Base-by-base conservation (phyloP, 805 yeast genomes). In the Yarrowia phangngaensis region DNA sequence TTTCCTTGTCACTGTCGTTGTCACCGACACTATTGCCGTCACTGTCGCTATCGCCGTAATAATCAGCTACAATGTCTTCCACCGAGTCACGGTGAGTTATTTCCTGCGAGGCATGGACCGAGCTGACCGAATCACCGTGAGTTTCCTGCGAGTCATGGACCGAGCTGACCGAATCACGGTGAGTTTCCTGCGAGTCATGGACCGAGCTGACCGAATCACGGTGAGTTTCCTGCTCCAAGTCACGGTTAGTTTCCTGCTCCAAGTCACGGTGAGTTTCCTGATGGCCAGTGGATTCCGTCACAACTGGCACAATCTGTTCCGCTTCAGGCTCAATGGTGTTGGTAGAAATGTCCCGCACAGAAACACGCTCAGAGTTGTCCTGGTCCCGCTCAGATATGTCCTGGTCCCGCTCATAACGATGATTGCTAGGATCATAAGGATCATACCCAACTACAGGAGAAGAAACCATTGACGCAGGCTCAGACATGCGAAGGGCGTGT, bases 31-130 rank as follows among this genome's bases (percentile, higher is more conserved):
- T n/a, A n/a, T n/a, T n/a, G n/a, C n/a, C n/a, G n/a, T n/a, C n/a
- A n/a, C n/a, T n/a, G 4, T 51, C 51, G 30, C 48, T 41, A 22
- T 53, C 51, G 8, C 49, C 53, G 20, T 54, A 50, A 20, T 50
- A 53, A 27, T 54, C 51, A 3, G 54, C 55, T 16, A 52, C 55
- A 20, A 54, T 55, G 35, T 53, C 57, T 13, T 52, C 55, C 15
- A 52, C 51, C 16, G 53, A 48, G 23, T 33, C 52, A 4, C 35
- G 24, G 6, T 20, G 34, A 7, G 33, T 4, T 6, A 15, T 6
- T 15, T n/a, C 33, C 5, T 13, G 7, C 8, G 33, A 30, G 12
- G 33, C 11, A 24, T 24, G 27, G 27, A 24, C 9, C 12, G 27
- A 24, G 9, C n/a, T n/a, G n/a, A n/a, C n/a, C n/a, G n/a, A n/a